These are phyloP conservation scores for Gossypium trilobum DNA, from an alignment of 441 rosid genomes.

Conservation along the genomic window DNA sequence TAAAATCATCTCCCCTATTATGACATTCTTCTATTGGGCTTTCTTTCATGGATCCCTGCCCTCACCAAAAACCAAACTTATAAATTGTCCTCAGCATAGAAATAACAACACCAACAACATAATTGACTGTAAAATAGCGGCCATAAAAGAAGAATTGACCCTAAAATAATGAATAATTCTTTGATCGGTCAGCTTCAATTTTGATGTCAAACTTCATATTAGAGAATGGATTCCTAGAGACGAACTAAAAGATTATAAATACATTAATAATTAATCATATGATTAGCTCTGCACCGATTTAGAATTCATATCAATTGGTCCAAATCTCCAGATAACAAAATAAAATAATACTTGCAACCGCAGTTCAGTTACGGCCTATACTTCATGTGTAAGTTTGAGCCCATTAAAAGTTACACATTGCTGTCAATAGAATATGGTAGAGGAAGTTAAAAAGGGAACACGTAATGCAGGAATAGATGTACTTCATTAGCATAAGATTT, in stretches of 20 bases:
- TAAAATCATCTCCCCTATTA: slow-evolving; percentile 37
- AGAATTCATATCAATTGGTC: neutral
- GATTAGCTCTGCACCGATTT: neutral
- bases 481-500: neutral
- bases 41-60: slow-evolving; percentile 27
- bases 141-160: neutral
- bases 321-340: neutral
- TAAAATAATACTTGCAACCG: neutral
- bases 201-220: neutral
- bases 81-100: neutral
- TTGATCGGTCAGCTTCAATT: neutral
- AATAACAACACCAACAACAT: neutral
- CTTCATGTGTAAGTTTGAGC: neutral
- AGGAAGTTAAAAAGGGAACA: neutral
- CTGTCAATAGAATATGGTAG: neutral
- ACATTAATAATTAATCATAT: neutral
- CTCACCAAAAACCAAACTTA: slow-evolving; percentile 12
- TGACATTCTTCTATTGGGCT: slow-evolving; percentile 34
- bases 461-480: neutral
- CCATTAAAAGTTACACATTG: neutral
- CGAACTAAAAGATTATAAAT: neutral
- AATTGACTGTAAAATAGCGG: neutral
- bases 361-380: neutral
- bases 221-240: neutral
- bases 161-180: neutral